Evolutionary conservation across 495 filamentous ascomycete species (phyloP), one percentile per base, ranked within the genome.

Genomic region (Hypoxylon cercidicola): DNA sequence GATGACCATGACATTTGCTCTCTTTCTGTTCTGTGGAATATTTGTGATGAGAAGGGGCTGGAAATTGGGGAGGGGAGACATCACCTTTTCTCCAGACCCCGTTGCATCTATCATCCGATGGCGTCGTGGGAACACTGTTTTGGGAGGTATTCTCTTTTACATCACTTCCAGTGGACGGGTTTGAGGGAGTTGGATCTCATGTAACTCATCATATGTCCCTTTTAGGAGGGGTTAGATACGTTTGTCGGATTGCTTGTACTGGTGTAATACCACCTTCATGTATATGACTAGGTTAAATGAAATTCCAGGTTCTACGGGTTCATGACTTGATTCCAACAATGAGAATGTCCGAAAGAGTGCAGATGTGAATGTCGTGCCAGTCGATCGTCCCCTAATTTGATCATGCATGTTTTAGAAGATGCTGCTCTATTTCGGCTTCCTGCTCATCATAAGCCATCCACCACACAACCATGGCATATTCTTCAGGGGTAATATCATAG

Each of bases 21-120:
- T 52, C 35, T 39, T n/a, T 61, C 10, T 55, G n/a, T 3, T 46
- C 15, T n/a, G 21, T 28, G 41, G 7, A 28, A 25, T 16, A 41
- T 35, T 1, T 37, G 18, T 35, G 10, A n/a, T 12, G 45, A 37
- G 23, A 25, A 46, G 28, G 41, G 53, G 39, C 40, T 47, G 56
- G 43, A 48, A 57, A 56, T 12, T 12, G 46, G 57, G 30, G 56
- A 16, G 40, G 13, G 7, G 45, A 52, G 43, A n/a, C 12, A 25
- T 25, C 32, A 34, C 16, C 34, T 10, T 25, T 43, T 47, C 37
- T 18, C 18, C 30, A 45, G 37, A 23, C 40, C 44, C 48, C 62
- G 53, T 62, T 59, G 53, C 58, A 62, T 67, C 41, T 32, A 47
- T 62, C 53, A 67, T 67, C 53, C 37, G 49, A 30, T 13, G 64